These are phyloP conservation scores for Arthroderma sp. DNA, from an alignment of 2,329 filamentous ascomycete species.

Conservation along the genomic window DNA sequence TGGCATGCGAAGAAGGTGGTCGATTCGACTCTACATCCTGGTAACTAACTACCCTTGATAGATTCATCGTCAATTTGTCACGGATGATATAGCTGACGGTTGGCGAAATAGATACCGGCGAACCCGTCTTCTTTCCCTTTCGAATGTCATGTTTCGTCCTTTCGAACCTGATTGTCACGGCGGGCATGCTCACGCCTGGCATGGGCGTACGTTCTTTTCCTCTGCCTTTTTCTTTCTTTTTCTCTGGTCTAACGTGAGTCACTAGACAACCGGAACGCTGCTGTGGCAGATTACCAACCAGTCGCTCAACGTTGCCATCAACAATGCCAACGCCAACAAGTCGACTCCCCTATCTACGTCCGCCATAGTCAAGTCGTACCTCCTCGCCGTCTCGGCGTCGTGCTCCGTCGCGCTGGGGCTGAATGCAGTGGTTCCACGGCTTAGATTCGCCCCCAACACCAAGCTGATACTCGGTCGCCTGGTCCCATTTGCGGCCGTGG, in stretches of 20 bases:
- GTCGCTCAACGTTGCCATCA: slow-evolving; percentile 95
- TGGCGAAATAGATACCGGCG: slow-evolving; percentile 64
- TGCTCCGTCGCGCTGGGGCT: slow-evolving; percentile 89
- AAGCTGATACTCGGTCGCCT: slow-evolving; percentile 69
- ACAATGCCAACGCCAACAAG: slow-evolving; percentile 96
- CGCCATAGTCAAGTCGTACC: slow-evolving; percentile 78
- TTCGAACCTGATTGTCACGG: slow-evolving; percentile 87
- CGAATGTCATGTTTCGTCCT: slow-evolving; percentile 95
- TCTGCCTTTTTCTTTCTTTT: not conserved
- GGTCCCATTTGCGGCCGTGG: slow-evolving; percentile 91
- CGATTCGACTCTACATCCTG: slow-evolving; percentile 89
- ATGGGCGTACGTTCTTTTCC: slow-evolving; percentile 46
- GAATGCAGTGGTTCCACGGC: slow-evolving; percentile 74
- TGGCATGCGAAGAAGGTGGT: slow-evolving; percentile 97
- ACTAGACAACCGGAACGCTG: slow-evolving; percentile 65
- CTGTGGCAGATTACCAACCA: slow-evolving; percentile 96
- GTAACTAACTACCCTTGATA: too few relatives aligned
- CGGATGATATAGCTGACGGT: not conserved
- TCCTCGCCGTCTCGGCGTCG: slow-evolving; percentile 79
- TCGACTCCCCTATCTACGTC: slow-evolving; percentile 73
- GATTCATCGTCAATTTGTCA: not conserved
- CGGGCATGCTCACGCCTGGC: slow-evolving; percentile 89
- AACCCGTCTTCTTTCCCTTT: slow-evolving; percentile 85
- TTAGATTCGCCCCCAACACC: slow-evolving; percentile 62
- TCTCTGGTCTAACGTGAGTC: not conserved